These are phyloP conservation scores for Lagerstroemia speciosa DNA, from an alignment of 345 rosid species.

Conservation along the genomic window DNA sequence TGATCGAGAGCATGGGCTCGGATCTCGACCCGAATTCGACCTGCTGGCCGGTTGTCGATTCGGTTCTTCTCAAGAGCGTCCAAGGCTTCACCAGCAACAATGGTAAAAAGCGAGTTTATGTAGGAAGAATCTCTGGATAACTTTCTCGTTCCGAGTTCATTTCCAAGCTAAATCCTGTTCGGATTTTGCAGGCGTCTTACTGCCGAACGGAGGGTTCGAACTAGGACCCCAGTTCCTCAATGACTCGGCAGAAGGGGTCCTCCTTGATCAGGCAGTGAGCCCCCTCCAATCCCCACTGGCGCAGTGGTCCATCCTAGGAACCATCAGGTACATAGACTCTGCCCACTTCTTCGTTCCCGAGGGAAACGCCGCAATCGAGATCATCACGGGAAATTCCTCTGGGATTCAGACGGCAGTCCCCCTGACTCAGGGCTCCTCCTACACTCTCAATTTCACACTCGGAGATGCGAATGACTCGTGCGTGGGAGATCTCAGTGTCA, in stretches of 20 bases:
- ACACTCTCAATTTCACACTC: constrained; percentile 35
- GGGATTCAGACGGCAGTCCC: constrained; percentile 35
- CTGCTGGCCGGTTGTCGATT: constrained; percentile 53
- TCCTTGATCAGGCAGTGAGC: constrained; percentile 35
- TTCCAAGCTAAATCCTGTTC: background rate
- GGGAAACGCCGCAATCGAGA: constrained; percentile 56
- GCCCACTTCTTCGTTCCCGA: constrained; percentile 38
- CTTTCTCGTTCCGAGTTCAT: background rate
- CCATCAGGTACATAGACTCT: constrained; percentile 48
- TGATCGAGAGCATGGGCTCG: constrained; percentile 27
- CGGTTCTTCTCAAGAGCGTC: constrained; percentile 28
- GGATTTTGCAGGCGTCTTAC: constrained; percentile 24
- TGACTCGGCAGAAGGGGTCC: constrained; percentile 37
- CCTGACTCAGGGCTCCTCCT: constrained; percentile 29
- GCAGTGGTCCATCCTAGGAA: constrained; percentile 43
- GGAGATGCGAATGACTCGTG: constrained; percentile 48
- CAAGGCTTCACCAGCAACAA: constrained; percentile 20
- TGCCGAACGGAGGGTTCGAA: constrained; percentile 58
- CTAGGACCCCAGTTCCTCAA: constrained; percentile 41
- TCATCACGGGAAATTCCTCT: constrained; percentile 28
- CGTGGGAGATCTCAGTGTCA: constrained; percentile 26
- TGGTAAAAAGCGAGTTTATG: constrained; percentile 16
- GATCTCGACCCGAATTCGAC: constrained; percentile 34
- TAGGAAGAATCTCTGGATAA: background rate
- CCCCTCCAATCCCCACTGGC: constrained; percentile 36